Evolutionary conservation across 2,329 filamentous ascomycete species (phyloP), one percentile per base, ranked within the genome.

Genomic region (Pyrenochaeta sp.): DNA sequence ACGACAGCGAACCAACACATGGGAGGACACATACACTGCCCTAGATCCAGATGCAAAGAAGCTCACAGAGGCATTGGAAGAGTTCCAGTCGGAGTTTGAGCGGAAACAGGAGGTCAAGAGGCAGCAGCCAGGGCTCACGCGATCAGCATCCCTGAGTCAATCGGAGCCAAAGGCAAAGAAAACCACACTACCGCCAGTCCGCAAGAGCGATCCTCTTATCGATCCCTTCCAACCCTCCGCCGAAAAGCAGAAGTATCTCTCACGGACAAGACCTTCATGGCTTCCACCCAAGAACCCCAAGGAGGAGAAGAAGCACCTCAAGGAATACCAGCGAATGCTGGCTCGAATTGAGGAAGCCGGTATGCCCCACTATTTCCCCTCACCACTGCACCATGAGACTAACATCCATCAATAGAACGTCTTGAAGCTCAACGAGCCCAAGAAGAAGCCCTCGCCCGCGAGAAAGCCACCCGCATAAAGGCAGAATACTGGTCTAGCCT

Each of bases 231-330:
- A 91, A 15, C 88, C 93, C 28, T 94, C 91, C 45, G 93, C 91
- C 75, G 91, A 95, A 78, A 95, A 95, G 75, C 91, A 94, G 71
- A 91, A 91, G 2, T 91, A 93, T 1, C 82, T 95, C 24, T 92
- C 90, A 25, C 85, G 92, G 19, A 95, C 71, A 1, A 84, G 91
- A 37, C 91, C 91, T 0, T 93, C 90, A 1, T 95, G 92, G 92
- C 81, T 95, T 2, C 91, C 92, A 0, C 91, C 91, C 1, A 95
- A 95, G 78, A 89, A 95, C 65, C 93, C 92, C 1, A 91, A 91
- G 52, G 95, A 99, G 77, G 95, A 99, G 80, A 91, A 87, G 74
- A 90, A 89, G 66, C 95, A 99, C 77, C 75, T 99, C 65, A 93
- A 87, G 71, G 88, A 95, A 74, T 95, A 93, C 73, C 89, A 93